These are phyloP conservation scores for Punctularia strigosozonata DNA, from an alignment of 768 basidiomycete species.

Conservation along the genomic window DNA sequence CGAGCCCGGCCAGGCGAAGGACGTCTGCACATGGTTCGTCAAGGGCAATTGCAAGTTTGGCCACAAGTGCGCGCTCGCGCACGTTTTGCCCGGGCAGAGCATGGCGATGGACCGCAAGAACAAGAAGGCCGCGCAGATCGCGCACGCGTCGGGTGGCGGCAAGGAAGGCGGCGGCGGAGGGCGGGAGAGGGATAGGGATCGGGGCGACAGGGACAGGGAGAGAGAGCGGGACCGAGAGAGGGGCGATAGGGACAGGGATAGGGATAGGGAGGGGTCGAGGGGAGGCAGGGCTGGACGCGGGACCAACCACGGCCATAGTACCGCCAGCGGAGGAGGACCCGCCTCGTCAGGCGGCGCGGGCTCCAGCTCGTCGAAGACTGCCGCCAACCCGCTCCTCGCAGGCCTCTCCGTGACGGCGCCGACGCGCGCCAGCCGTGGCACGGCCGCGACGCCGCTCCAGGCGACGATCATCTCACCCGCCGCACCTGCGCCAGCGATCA, in stretches of 20 bases:
- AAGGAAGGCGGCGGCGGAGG: constrained; percentile 18
- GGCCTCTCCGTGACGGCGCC: constrained; percentile 37
- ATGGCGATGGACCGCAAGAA: constrained; percentile 97
- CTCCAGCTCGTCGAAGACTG: too few species aligned
- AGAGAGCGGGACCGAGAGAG: constrained; percentile 16
- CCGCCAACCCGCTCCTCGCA: constrained; percentile 43
- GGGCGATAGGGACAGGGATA: constrained; percentile 17
- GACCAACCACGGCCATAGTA: constrained; percentile 7
- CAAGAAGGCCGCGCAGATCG: constrained; percentile 79
- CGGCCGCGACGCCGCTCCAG: too few species aligned
- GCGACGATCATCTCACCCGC: constrained; percentile 66
- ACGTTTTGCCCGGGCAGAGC: constrained; percentile 86
- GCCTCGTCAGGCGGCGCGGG: constrained; percentile 43
- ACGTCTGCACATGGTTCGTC: constrained; percentile 81
- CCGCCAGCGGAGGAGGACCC: constrained; percentile 8
- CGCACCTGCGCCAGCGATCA: constrained; percentile 67
- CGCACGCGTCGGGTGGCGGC: constrained; percentile 25
- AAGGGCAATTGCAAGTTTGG: constrained; percentile 86
- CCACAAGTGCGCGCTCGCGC: constrained; percentile 84
- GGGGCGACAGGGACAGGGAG: constrained; percentile 23
- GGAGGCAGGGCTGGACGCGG: background rate
- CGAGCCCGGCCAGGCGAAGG: constrained; percentile 72
- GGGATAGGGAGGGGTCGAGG: constrained; percentile 15
- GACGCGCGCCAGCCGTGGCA: constrained; percentile 54
- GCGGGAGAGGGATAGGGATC: constrained; percentile 22